Evolutionary conservation across 805 yeast genomes (phyloP).

Genomic region (Ogataea paradorogensis): DNA sequence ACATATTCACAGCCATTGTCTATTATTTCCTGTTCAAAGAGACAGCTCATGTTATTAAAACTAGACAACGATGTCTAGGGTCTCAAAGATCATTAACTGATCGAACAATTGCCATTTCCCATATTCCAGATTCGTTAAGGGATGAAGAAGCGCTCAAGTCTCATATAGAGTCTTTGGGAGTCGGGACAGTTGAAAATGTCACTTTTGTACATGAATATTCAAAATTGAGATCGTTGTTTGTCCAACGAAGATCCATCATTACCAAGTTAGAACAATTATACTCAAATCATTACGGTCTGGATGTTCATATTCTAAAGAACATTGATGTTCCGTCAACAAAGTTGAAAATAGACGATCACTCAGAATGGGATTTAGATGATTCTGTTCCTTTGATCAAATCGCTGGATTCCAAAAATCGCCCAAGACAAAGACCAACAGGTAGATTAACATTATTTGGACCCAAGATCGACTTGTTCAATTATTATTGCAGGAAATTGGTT

Average conservation of each 20-base stretch:
- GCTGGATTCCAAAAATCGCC: constrained; percentile 13
- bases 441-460: constrained; percentile 26
- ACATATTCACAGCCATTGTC: constrained; percentile 48
- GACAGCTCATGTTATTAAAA: constrained; percentile 47
- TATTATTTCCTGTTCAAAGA: constrained; percentile 43
- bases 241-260: constrained; percentile 33
- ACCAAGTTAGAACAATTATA: constrained; percentile 40
- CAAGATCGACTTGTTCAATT: constrained; percentile 33
- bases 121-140: constrained; percentile 48
- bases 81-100: constrained; percentile 59
- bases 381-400: constrained; percentile 23
- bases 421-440: constrained; percentile 24
- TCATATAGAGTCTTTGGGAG: constrained; percentile 53
- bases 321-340: constrained; percentile 28
- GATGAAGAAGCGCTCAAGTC: constrained; percentile 42
- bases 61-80: constrained; percentile 56
- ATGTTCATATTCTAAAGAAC: constrained; percentile 33
- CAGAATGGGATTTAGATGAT: constrained; percentile 7
- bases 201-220: constrained; percentile 43
- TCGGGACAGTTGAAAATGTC: constrained; percentile 53
- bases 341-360: constrained; percentile 22
- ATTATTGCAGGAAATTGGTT: constrained; percentile 35
- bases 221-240: constrained; percentile 39
- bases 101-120: constrained; percentile 53
- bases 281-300: constrained; percentile 40